phyloP scores from a whole-genome alignment of 108 stramenopile species.

The Skeletonema marinoi region DNA sequence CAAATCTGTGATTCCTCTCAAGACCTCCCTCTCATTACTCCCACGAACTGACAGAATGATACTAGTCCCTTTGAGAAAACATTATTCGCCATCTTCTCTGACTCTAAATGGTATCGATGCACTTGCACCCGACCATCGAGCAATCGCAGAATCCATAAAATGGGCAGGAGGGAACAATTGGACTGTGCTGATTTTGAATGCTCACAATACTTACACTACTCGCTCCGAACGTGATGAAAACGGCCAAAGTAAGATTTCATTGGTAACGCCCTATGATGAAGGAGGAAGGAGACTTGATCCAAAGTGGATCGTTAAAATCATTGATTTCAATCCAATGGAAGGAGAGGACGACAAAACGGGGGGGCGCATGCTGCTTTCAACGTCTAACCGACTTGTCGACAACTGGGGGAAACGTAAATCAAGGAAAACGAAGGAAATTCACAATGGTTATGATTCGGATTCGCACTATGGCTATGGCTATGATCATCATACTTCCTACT shows the following conservation, averaged over 20 bases:
- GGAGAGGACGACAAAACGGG: neutral
- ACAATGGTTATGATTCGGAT: neutral
- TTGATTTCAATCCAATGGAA: neutral
- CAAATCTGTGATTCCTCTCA: neutral
- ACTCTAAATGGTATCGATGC: slow-evolving; percentile 11
- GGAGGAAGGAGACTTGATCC: neutral
- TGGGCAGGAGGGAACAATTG: slow-evolving; percentile 3
- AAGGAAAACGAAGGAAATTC: neutral
- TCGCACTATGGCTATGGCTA: neutral
- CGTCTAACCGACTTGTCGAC: neutral
- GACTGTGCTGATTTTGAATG: slow-evolving; percentile 6
- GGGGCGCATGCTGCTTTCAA: neutral
- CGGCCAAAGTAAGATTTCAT: neutral
- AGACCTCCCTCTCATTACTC: neutral
- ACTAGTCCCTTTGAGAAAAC: slow-evolving; percentile 11
- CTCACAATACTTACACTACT: neutral
- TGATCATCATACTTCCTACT: neutral
- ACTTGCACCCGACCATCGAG: slow-evolving; percentile 4
- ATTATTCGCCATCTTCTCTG: slow-evolving; percentile 1
- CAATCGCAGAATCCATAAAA: slow-evolving; percentile 7
- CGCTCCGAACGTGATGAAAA: neutral
- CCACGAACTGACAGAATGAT: slow-evolving; percentile 11
- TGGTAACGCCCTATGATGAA: neutral
- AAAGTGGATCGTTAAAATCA: slow-evolving; percentile 6
- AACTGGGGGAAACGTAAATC: neutral